phyloP scores from a whole-genome alignment of 805 yeast genomes.

The Sugiyamaella americana region DNA sequence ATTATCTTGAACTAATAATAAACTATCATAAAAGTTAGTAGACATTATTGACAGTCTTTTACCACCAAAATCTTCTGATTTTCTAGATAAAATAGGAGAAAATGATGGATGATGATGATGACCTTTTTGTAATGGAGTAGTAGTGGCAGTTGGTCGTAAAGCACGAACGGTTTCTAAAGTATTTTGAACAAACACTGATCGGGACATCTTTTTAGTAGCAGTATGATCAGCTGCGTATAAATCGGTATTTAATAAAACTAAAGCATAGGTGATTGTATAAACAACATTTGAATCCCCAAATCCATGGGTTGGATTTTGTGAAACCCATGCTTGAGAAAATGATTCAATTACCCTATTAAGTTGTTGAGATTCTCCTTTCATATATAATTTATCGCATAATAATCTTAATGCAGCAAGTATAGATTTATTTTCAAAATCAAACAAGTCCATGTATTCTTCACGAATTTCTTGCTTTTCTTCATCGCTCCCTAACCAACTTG shows the following conservation, averaged over 20 bases:
- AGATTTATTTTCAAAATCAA: constrained; percentile 43
- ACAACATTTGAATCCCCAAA: constrained; percentile 51
- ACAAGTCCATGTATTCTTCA: constrained; percentile 34
- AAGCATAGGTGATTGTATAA: constrained; percentile 65
- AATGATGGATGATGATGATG: constrained; percentile 1
- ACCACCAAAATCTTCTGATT: neutral
- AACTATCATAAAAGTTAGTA: constrained; percentile 10
- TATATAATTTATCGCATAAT: constrained; percentile 57
- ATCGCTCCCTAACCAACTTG: constrained; percentile 36
- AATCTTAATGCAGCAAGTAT: constrained; percentile 51
- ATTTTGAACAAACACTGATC: constrained; percentile 44
- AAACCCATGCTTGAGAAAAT: constrained; percentile 59
- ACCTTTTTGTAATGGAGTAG: neutral
- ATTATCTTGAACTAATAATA: constrained; percentile 14
- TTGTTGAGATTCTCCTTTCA: constrained; percentile 79
- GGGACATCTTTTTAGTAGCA: constrained; percentile 31
- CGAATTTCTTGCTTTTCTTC: constrained; percentile 29
- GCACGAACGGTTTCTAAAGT: constrained; percentile 41
- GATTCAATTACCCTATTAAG: constrained; percentile 67
- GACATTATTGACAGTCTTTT: neutral
- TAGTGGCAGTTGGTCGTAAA: constrained; percentile 6
- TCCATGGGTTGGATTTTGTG: constrained; percentile 41
- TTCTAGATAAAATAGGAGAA: neutral
- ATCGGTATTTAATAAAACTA: constrained; percentile 71
- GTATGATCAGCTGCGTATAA: constrained; percentile 49